Conservation (phyloP, 176 grass and related monocot genomes). For the Pontederia paniculata region DNA sequence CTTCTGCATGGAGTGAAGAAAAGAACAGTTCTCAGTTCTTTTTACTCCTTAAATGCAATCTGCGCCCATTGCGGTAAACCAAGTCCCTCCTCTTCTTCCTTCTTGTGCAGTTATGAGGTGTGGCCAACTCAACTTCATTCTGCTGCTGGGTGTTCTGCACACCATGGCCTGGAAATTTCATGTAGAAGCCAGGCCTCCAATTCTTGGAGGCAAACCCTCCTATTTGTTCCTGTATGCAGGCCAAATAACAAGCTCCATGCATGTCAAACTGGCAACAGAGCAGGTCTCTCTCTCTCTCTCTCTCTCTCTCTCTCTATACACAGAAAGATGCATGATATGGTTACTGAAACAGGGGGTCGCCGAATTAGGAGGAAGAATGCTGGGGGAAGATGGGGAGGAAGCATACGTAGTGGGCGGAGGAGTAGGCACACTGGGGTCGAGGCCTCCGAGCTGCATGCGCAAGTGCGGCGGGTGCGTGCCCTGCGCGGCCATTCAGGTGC, state of each 20-base stretch:
- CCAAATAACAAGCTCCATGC: not conserved
- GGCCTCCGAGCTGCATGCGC: constrained; percentile 45
- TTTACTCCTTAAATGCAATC: not conserved
- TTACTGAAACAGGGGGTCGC: not conserved
- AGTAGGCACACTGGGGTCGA: constrained; percentile 29
- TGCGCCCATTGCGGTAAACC: no score
- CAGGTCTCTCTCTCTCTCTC: constrained; percentile 4
- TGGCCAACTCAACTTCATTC: no score
- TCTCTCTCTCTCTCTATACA: not conserved
- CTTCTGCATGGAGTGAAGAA: not conserved
- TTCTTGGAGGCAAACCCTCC: not conserved
- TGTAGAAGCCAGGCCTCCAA: no score
- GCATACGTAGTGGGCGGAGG: not conserved
- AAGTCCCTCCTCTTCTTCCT: no score
- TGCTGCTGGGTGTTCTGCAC: no score
- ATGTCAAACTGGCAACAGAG: not conserved
- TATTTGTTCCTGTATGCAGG: not conserved
- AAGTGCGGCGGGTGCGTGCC: constrained; percentile 44
- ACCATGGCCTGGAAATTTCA: no score
- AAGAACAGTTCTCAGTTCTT: not conserved
- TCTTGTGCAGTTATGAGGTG: no score
- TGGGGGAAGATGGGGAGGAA: not conserved
- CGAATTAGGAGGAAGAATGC: not conserved
- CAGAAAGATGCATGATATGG: not conserved
- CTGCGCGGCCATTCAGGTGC: constrained; percentile 36